phyloP scores from a whole-genome alignment of 78 protist species.

The Dictyostelium brefeldianum region DNA sequence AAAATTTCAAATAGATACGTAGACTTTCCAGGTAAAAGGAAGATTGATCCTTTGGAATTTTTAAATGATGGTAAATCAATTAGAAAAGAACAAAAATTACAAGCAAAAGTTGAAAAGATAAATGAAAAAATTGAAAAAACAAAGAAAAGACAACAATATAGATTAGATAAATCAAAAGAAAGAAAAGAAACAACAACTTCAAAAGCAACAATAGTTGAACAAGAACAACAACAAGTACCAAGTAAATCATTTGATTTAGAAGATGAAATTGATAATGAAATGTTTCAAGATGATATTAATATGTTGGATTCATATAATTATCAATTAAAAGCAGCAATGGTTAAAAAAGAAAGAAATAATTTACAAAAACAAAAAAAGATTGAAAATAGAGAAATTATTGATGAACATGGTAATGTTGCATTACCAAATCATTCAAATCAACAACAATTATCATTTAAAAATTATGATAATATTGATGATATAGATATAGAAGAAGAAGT shows the following conservation, averaged over 20 bases:
- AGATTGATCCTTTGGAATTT: constrained; percentile 27
- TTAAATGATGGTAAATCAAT: constrained; percentile 25
- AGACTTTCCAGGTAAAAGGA: constrained; percentile 13
- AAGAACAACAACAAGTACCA: neutral
- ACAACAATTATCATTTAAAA: neutral
- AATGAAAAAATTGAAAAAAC: neutral
- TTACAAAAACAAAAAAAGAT: constrained; percentile 1
- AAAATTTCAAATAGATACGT: constrained; percentile 33
- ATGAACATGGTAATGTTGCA: neutral
- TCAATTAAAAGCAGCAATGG: constrained; percentile 1
- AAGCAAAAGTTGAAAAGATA: neutral
- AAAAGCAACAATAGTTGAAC: neutral
- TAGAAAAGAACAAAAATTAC: constrained; percentile 26
- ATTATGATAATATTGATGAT: neutral
- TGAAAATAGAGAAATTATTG: constrained; percentile 7
- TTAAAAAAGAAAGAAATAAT: neutral
- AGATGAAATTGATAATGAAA: constrained; percentile 27
- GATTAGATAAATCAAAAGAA: neutral
- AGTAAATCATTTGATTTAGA: neutral
- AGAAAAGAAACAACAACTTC: neutral
- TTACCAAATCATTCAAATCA: neutral
- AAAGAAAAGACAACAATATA: neutral
- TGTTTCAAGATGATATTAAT: neutral
- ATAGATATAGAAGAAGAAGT: neutral
- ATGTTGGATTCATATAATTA: neutral